A percentile compares a stretch with the other conserved stretches of the same genome.
Conservation (phyloP, 306 rosid genomes). For the Ceratonia siliqua region DNA sequence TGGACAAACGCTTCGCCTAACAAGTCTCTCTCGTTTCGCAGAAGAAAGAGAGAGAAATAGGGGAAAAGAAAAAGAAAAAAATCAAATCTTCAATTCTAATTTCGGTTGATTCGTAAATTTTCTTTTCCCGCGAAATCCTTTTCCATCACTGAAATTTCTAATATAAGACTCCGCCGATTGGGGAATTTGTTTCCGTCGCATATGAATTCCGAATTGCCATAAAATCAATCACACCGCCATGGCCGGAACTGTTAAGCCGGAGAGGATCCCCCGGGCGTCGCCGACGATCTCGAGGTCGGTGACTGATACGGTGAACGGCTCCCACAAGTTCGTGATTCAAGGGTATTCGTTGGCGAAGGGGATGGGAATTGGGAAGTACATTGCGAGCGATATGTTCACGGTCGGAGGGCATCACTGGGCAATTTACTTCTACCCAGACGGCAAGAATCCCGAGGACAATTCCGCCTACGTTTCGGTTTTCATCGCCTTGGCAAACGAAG, state of each 20-base stretch:
- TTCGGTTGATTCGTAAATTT: not conserved
- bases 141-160: not conserved
- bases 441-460: constrained; percentile 71
- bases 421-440: constrained; percentile 70
- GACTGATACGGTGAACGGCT: constrained; percentile 67
- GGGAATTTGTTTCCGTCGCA: not conserved
- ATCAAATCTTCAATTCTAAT: not conserved
- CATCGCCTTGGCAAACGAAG: constrained; percentile 74
- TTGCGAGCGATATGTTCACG: constrained; percentile 63
- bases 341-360: constrained; percentile 71
- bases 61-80: not conserved
- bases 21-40: not conserved
- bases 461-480: constrained; percentile 69
- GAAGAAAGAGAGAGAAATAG: not conserved
- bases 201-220: not conserved
- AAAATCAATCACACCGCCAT: not conserved
- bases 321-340: constrained; percentile 69
- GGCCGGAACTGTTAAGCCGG: constrained; percentile 6
- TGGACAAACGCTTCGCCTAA: not conserved
- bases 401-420: constrained; percentile 77
- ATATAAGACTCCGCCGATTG: not conserved
- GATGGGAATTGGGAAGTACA: constrained; percentile 70
- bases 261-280: constrained; percentile 27
- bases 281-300: constrained; percentile 66
- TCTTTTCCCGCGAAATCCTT: not conserved